Evolutionary conservation across 2,329 filamentous ascomycete species (phyloP).

Genomic region (Phialophora expanda): DNA sequence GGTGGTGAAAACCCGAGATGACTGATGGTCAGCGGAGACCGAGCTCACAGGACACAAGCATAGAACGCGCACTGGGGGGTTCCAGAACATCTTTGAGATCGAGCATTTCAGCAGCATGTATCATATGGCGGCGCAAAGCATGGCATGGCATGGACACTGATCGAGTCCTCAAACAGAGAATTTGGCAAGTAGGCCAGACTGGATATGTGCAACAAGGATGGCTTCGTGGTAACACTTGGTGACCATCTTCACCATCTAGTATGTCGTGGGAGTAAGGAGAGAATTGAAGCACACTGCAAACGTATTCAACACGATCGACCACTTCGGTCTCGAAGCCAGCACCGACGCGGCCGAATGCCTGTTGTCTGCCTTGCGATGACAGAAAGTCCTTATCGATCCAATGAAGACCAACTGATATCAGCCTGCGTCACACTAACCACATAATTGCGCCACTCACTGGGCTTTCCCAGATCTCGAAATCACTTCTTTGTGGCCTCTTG

Average conservation of each 20-base stretch:
- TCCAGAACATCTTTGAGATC: neutral
- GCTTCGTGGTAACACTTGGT: neutral
- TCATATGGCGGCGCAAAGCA: slow-evolving; percentile 2
- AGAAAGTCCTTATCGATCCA: neutral
- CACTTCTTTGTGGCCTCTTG: neutral
- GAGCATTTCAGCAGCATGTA: neutral
- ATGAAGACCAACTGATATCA: neutral
- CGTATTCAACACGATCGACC: neutral
- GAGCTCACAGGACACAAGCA: neutral
- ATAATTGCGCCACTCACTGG: too few relatives aligned
- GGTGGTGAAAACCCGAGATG: slow-evolving; percentile 12
- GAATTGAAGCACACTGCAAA: neutral
- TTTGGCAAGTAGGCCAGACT: neutral
- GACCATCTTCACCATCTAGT: neutral
- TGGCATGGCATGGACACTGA: neutral
- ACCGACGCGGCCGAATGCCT: neutral
- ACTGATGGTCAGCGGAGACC: neutral
- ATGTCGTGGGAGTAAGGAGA: neutral
- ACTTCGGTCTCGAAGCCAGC: neutral
- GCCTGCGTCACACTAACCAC: neutral
- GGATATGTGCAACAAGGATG: neutral
- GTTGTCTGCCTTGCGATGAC: neutral
- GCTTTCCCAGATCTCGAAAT: neutral
- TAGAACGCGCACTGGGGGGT: neutral
- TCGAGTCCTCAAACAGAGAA: neutral